Evolutionary conservation across 192 early-diverging fungal genomes (phyloP).

Genomic region (Thamnidium elegans): DNA sequence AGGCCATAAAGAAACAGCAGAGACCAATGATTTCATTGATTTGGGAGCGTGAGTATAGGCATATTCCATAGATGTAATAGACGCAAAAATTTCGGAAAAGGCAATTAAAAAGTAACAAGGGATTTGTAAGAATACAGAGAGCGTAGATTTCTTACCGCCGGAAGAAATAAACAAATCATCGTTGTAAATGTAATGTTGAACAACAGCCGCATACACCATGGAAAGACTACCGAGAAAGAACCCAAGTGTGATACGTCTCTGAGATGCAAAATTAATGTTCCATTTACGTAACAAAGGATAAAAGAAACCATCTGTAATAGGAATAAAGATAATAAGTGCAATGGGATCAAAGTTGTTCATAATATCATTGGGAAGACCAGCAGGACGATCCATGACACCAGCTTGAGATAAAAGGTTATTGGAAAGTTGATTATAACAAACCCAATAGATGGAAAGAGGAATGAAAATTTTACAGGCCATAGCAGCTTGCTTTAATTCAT

Average conservation of each 20-base stretch:
- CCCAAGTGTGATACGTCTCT: conserved; percentile 55
- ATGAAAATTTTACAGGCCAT: conserved; percentile 63
- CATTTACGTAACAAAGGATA: conserved; percentile 55
- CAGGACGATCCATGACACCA: conserved; percentile 46
- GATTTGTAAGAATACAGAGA: conserved; percentile 54
- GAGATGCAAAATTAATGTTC: conserved; percentile 50
- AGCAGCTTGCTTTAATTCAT: conserved; percentile 52
- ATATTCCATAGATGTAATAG: conserved; percentile 65
- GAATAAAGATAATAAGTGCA: conserved; percentile 53
- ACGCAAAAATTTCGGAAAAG: conserved; percentile 58
- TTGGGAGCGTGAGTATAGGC: conserved; percentile 61
- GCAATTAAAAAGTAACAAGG: conserved; percentile 58
- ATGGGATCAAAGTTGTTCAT: conserved; percentile 61
- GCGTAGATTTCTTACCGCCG: conserved; percentile 19
- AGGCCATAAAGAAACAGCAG: conserved; percentile 57
- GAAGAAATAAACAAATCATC: conserved; percentile 46
- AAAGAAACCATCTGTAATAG: conserved; percentile 51
- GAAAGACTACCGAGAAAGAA: conserved; percentile 52
- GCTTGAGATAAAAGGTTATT: conserved; percentile 64
- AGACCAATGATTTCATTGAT: conserved; percentile 61
- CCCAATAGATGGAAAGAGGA: conserved; percentile 59
- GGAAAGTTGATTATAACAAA: conserved; percentile 58
- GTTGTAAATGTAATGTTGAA: conserved; percentile 58
- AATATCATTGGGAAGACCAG: conserved; percentile 57
- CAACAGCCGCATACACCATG: conserved; percentile 58